These are phyloP conservation scores for Sporothrix variecibatus DNA, from an alignment of 2,329 filamentous ascomycete genomes.

Conservation along the genomic window DNA sequence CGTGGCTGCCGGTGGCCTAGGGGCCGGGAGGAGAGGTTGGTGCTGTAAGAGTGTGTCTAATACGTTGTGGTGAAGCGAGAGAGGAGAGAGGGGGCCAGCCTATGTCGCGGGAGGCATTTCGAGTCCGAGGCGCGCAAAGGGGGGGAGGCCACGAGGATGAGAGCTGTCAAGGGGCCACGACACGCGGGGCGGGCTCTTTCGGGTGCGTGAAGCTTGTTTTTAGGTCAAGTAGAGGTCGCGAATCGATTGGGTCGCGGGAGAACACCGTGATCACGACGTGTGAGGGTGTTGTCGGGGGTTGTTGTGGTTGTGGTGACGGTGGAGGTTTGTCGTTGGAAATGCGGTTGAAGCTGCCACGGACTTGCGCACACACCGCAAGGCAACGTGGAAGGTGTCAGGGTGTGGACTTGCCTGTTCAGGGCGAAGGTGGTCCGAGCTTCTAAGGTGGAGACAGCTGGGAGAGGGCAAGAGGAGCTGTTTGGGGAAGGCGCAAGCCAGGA, in stretches of 20 bases:
- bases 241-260: background rate
- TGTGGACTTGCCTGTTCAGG: slow-evolving; percentile 18
- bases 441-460: background rate
- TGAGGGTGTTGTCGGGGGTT: background rate
- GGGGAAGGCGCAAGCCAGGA: background rate
- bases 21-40: too few species aligned
- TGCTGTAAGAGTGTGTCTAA: background rate
- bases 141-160: slow-evolving; percentile 2
- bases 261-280: too few species aligned
- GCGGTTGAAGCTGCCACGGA: slow-evolving; percentile 7
- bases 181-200: background rate
- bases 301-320: slow-evolving; percentile 15
- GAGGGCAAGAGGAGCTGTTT: background rate
- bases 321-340: background rate
- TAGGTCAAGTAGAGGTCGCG: background rate
- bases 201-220: background rate
- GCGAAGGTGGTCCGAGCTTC: slow-evolving; percentile 7
- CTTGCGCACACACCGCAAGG: slow-evolving; percentile 19
- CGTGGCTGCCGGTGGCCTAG: slow-evolving; percentile 17
- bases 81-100: background rate
- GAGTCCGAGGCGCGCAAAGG: slow-evolving; percentile 5
- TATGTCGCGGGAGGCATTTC: slow-evolving; percentile 24
- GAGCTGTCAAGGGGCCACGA: background rate
- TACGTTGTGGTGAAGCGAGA: background rate
- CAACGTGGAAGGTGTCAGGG: slow-evolving; percentile 15